Percentiles rank a stretch among this genome's conserved stretches.
Evolutionary conservation across 495 filamentous ascomycete species (phyloP).

Genomic region (Lindgomyces ingoldianus): DNA sequence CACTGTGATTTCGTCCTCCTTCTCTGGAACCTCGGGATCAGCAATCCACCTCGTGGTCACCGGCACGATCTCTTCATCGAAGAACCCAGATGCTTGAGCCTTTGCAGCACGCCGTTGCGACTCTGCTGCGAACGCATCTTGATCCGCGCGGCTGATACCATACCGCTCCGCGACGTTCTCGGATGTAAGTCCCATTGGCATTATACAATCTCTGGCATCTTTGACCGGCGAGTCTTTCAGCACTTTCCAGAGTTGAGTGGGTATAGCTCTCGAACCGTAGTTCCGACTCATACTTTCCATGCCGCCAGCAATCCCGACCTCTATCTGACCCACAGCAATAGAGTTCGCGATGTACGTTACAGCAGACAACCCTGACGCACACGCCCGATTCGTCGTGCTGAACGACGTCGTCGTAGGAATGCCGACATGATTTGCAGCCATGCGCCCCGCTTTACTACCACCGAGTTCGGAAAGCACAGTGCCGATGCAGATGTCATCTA

Average conservation of each 20-base stretch:
- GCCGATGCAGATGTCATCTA: slow-evolving; percentile 82
- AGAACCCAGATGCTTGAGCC: slow-evolving; percentile 68
- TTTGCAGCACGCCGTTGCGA: slow-evolving; percentile 69
- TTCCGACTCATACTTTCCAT: slow-evolving; percentile 95
- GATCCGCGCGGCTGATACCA: slow-evolving; percentile 68
- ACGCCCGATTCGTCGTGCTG: slow-evolving; percentile 85
- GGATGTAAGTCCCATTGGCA: slow-evolving; percentile 90
- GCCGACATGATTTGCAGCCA: slow-evolving; percentile 82
- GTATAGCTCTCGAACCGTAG: slow-evolving; percentile 80
- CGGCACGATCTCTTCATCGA: slow-evolving; percentile 76
- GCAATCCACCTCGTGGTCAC: slow-evolving; percentile 61
- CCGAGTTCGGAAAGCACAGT: slow-evolving; percentile 89
- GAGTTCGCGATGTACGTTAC: slow-evolving; percentile 70
- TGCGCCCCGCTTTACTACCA: slow-evolving; percentile 85
- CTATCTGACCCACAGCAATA: slow-evolving; percentile 70
- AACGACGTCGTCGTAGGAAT: slow-evolving; percentile 73
- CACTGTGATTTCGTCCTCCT: slow-evolving; percentile 62
- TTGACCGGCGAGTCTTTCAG: slow-evolving; percentile 63
- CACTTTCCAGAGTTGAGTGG: slow-evolving; percentile 74
- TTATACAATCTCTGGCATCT: slow-evolving; percentile 81
- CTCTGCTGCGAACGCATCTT: slow-evolving; percentile 78
- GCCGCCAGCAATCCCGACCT: slow-evolving; percentile 81
- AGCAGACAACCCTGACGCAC: slow-evolving; percentile 71
- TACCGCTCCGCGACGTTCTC: slow-evolving; percentile 87
- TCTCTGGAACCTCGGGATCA: slow-evolving; percentile 62